Conservation (phyloP, 345 rosid species). For the Dimocarpus longan region DNA sequence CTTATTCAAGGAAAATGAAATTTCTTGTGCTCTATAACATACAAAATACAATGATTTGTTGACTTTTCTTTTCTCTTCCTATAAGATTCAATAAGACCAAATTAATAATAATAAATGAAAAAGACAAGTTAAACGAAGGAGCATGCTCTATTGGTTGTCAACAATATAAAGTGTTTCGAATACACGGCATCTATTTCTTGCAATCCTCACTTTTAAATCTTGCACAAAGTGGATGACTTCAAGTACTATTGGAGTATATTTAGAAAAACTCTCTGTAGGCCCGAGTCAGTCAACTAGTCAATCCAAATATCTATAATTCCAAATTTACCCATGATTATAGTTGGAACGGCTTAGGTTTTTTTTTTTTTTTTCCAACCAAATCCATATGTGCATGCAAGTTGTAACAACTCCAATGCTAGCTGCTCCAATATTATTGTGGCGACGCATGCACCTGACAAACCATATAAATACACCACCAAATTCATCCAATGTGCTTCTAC, state of each 20-base stretch:
- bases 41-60: not conserved
- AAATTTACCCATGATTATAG: not conserved
- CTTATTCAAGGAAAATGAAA: too few species aligned
- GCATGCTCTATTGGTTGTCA: too few species aligned
- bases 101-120: too few species aligned
- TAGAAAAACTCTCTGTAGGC: not conserved
- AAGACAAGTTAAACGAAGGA: too few species aligned
- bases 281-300: too few species aligned
- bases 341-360: not conserved
- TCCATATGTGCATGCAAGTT: not conserved
- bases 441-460: not conserved
- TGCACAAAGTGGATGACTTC: not conserved
- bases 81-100: too few species aligned
- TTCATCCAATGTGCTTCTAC: not conserved
- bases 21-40: not conserved
- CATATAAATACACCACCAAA: not conserved
- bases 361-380: not conserved
- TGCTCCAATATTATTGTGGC: not conserved
- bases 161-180: not conserved
- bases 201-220: not conserved
- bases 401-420: slow-evolving; percentile 5
- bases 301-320: not conserved
- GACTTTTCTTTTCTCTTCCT: too few species aligned
- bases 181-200: not conserved
- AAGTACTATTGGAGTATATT: not conserved